Evolutionary conservation across 2,329 filamentous ascomycete species (phyloP).

Genomic region (Colletotrichum spaethianum): DNA sequence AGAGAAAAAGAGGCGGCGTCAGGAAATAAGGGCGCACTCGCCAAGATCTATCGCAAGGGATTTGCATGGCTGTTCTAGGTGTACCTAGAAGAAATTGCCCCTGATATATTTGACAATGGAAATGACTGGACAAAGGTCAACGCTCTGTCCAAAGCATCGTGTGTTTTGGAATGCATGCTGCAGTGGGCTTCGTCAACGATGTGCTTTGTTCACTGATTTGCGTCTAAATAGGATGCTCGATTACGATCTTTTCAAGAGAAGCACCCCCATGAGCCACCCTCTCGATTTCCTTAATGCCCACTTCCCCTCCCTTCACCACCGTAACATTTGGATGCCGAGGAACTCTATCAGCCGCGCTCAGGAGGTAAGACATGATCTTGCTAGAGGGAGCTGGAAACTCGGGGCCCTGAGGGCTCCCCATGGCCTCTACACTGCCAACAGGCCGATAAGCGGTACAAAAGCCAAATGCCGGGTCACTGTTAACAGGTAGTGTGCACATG

Average conservation of each 20-base stretch:
- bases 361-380: background rate
- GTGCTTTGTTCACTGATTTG: too few species aligned
- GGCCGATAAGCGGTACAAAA: slow-evolving; percentile 22
- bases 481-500: slow-evolving; percentile 18
- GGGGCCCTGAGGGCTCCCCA: slow-evolving; percentile 18
- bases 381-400: slow-evolving; percentile 15
- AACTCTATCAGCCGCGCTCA: background rate
- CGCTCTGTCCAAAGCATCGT: too few species aligned
- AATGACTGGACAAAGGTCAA: background rate
- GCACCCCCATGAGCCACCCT: slow-evolving; percentile 8
- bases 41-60: slow-evolving; percentile 16
- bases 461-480: background rate
- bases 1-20: slow-evolving; percentile 14
- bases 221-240: slow-evolving; percentile 17
- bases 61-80: slow-evolving; percentile 17
- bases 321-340: slow-evolving; percentile 22
- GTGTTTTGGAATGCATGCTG: background rate
- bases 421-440: background rate
- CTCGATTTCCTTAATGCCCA: slow-evolving; percentile 11
- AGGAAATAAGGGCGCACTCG: background rate
- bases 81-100: too few species aligned
- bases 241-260: slow-evolving; percentile 21
- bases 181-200: too few species aligned
- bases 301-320: slow-evolving; percentile 10
- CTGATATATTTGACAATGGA: background rate